A percentile compares a stretch with the other conserved stretches of the same genome.
Conservation (phyloP, 345 rosid genomes). For the Eucalyptus pauciflora region DNA sequence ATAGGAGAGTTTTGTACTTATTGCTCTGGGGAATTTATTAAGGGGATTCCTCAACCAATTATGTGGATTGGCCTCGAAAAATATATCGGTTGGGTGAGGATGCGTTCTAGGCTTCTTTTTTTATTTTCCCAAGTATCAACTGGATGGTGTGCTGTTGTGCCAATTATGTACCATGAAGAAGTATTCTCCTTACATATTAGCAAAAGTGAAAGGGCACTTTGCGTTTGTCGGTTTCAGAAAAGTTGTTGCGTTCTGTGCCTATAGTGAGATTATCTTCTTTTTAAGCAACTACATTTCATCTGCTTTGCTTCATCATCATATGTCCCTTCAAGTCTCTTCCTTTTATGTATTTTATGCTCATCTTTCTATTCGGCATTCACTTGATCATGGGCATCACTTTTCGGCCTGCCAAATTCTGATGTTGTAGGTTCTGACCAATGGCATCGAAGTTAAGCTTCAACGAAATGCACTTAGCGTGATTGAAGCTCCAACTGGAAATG, state of each 20-base stretch:
- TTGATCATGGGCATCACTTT: neutral
- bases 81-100: neutral
- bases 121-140: neutral
- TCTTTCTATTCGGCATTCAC: neutral
- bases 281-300: neutral
- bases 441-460: conserved; percentile 95
- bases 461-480: conserved; percentile 96
- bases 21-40: neutral
- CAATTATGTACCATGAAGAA: neutral
- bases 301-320: neutral
- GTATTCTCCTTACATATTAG: neutral
- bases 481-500: conserved; percentile 95
- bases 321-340: neutral
- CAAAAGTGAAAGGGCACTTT: neutral
- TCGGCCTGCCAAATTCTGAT: neutral
- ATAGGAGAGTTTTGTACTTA: neutral
- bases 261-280: neutral
- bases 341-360: neutral
- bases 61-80: neutral
- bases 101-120: neutral
- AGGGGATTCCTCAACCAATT: neutral
- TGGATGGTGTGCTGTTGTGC: neutral
- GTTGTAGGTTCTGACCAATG: conserved; percentile 86
- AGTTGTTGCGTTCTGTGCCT: neutral
- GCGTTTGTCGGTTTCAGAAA: neutral